phyloP scores from a whole-genome alignment of 305 asterid species.

The Rubia occidens region DNA sequence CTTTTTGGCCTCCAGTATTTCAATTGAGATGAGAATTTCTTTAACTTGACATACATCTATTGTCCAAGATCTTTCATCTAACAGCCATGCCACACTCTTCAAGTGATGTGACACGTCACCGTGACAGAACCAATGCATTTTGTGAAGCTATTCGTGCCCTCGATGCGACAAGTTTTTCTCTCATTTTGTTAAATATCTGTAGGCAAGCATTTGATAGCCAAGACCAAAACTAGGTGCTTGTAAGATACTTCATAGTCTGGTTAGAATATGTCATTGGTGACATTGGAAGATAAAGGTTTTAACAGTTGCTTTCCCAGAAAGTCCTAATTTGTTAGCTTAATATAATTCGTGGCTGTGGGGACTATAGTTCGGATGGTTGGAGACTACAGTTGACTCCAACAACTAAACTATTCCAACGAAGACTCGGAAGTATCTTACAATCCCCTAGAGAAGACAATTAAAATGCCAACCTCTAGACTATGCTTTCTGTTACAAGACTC shows the following conservation, averaged over 20 bases:
- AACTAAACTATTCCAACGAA: neutral
- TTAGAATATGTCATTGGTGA: neutral
- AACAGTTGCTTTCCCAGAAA: neutral
- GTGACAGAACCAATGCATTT: slow-evolving; percentile 80
- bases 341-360: neutral
- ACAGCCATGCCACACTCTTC: slow-evolving; percentile 64
- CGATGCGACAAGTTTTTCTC: slow-evolving; percentile 77
- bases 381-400: neutral
- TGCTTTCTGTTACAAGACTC: neutral
- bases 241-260: neutral
- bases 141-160: slow-evolving; percentile 97
- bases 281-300: neutral
- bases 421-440: neutral
- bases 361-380: neutral
- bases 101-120: slow-evolving; percentile 55
- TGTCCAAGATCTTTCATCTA: slow-evolving; percentile 82
- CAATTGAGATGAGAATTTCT: slow-evolving; percentile 25
- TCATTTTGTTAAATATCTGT: slow-evolving; percentile 9
- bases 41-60: slow-evolving; percentile 67
- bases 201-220: neutral
- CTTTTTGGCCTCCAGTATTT: slow-evolving; percentile 8
- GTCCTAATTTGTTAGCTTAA: neutral
- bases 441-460: neutral
- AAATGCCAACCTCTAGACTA: neutral
- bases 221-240: neutral